phyloP scores from a whole-genome alignment of 352 stramenopile genomes.

The Plasmopara viticola region DNA sequence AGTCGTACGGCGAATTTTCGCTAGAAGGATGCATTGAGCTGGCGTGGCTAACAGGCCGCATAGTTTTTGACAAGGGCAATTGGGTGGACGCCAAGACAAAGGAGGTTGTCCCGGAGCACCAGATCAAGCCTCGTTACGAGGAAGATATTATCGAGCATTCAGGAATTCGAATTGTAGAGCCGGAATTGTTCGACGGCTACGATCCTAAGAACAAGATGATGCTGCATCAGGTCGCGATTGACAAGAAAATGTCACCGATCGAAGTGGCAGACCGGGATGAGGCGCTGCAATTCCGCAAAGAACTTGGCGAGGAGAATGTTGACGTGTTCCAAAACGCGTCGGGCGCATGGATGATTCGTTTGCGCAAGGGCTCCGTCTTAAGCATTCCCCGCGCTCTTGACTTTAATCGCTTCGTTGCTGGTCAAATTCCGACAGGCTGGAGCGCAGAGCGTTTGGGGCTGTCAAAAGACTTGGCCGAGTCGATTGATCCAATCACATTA shows the following conservation, averaged over 20 bases:
- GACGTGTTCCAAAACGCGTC: constrained; percentile 70
- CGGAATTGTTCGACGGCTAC: constrained; percentile 83
- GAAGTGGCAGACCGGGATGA: constrained; percentile 81
- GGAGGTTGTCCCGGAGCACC: constrained; percentile 61
- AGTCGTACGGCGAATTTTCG: constrained; percentile 86
- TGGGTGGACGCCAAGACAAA: constrained; percentile 83
- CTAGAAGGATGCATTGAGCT: constrained; percentile 86
- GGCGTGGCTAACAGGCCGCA: constrained; percentile 79
- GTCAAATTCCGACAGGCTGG: constrained; percentile 86
- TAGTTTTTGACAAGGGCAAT: constrained; percentile 73
- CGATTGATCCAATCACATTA: constrained; percentile 74
- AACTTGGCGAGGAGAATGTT: constrained; percentile 76
- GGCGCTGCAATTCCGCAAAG: constrained; percentile 70
- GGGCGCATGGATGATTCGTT: constrained; percentile 78
- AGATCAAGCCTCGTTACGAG: constrained; percentile 82
- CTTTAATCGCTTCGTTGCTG: constrained; percentile 84
- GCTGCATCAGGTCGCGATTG: constrained; percentile 81
- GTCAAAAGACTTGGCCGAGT: constrained; percentile 72
- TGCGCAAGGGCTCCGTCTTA: constrained; percentile 74
- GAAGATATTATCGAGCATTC: constrained; percentile 70
- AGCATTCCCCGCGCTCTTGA: constrained; percentile 73
- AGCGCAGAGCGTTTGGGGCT: constrained; percentile 74
- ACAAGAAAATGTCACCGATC: constrained; percentile 86
- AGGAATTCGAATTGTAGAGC: constrained; percentile 82
- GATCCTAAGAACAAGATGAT: constrained; percentile 85